Percentiles rank a stretch among this genome's conserved stretches.
phyloP scores from a whole-genome alignment of 1,284 basidiomycete species.

The Moniliella sp. region DNA sequence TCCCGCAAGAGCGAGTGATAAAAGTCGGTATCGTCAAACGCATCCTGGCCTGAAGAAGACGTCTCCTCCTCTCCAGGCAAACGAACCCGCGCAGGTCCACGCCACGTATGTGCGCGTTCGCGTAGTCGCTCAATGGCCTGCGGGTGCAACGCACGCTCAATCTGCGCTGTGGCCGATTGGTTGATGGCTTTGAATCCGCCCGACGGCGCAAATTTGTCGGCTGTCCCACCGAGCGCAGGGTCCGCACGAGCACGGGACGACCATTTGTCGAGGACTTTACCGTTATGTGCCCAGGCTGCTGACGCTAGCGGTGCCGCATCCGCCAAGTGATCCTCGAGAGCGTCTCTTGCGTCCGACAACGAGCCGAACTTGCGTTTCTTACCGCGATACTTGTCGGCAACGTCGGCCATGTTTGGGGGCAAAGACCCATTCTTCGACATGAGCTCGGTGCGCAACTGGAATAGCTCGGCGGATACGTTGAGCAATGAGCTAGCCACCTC shows the following conservation, averaged over 20 bases:
- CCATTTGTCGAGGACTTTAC: no score
- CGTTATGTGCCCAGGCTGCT: not conserved
- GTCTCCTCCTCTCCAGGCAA: slow-evolving; percentile 3
- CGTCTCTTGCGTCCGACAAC: not conserved
- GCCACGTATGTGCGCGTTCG: slow-evolving; percentile 17
- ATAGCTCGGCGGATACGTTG: slow-evolving; percentile 1
- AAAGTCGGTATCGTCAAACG: slow-evolving; percentile 31
- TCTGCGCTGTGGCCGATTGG: slow-evolving; percentile 13
- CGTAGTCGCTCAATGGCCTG: slow-evolving; percentile 17
- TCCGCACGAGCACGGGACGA: slow-evolving; percentile 1
- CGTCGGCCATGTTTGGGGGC: not conserved
- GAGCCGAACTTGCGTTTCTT: not conserved
- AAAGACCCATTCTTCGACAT: not conserved
- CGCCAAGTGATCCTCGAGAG: not conserved
- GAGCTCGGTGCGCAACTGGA: slow-evolving; percentile 1
- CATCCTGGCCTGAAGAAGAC: slow-evolving; percentile 3
- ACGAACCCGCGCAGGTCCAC: slow-evolving; percentile 5
- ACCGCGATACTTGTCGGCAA: not conserved
- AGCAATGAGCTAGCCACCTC: not conserved
- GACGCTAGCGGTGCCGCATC: not conserved
- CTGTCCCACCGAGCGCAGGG: slow-evolving; percentile 1
- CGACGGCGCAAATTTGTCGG: slow-evolving; percentile 6
- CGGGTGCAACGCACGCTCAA: slow-evolving; percentile 14
- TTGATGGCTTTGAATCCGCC: slow-evolving; percentile 22
- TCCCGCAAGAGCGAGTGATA: slow-evolving; percentile 24